Evolutionary conservation across 371 early-diverging fungal genomes (phyloP), one percentile per base, ranked within the genome.

Genomic region (Encephalitozoon hellem): DNA sequence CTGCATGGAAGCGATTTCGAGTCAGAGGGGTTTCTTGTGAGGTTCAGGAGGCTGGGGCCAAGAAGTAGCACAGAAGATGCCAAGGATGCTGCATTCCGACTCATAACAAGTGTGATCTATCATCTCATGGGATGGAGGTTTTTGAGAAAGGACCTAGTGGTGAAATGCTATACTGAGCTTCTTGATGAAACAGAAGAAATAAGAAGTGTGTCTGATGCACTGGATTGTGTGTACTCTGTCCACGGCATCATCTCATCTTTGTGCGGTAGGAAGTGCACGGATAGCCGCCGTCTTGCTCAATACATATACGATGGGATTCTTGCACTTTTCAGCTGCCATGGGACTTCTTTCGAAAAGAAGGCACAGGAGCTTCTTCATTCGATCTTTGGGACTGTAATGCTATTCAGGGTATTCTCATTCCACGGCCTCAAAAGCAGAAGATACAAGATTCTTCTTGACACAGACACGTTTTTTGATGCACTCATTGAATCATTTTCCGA

Each of bases 291-390:
- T 30, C 6, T 28, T 1, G 45, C 59, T 12, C 63, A 72, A n/a
- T 72, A 43, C 25, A 30, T 72, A 0, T 72, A 63, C 59, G 72
- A 72, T 63, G 28, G 26, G 12, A 59, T 72, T 28, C 63, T 52
- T 21, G 64, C 59, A n/a, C 43, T 72, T 3, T 63, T 52, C 45
- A 63, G 38, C 11, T 72, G 72, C 18, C 34, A 55, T 34, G 38
- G 21, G 9, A 72, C 72, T 30, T 1, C 34, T 9, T n/a, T 52
- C n/a, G 70, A 69, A 39, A 38, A 52, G 54, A 52, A 69, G 26
- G 70, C 70, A 2, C 42, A 26, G 8, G 34, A 30, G 23, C 53
- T 72, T 39, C 38, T 72, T 9, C 55, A 72, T n/a, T 41, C 47
- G 39, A 59, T 72, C n/a, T 72, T 32, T 63, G 63, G 63, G 28